Conservation (phyloP, 306 rosid species). For the Vachellia pachyceras region DNA sequence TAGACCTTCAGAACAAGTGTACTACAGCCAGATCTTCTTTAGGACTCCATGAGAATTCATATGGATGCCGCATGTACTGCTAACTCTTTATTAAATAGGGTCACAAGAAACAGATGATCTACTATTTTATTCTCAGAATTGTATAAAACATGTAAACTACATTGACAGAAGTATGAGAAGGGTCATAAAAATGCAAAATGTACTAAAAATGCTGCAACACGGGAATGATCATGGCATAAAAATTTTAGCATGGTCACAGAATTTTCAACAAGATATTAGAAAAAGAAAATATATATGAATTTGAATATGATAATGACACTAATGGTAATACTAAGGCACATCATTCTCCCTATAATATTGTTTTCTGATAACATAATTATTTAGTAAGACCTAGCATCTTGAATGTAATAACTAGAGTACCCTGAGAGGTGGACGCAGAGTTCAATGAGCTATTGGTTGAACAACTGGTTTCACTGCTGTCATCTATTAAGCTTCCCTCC, state of each 20-base stretch:
- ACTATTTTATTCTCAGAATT: background rate
- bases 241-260: background rate
- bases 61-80: background rate
- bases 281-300: background rate
- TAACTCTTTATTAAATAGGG: background rate
- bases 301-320: background rate
- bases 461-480: slow-evolving; percentile 61
- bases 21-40: background rate
- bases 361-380: background rate
- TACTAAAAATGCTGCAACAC: slow-evolving; percentile 21
- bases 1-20: slow-evolving; percentile 8
- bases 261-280: background rate
- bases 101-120: background rate
- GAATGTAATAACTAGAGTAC: slow-evolving; percentile 50
- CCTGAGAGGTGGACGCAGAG: slow-evolving; percentile 61
- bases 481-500: slow-evolving; percentile 53
- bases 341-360: background rate
- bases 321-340: background rate
- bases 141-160: background rate
- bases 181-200: background rate
- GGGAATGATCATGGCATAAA: background rate
- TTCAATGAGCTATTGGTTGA: slow-evolving; percentile 65
- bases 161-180: background rate
- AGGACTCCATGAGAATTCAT: slow-evolving; percentile 8
- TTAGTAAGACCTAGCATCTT: slow-evolving; percentile 19